Base-by-base conservation (phyloP, 257 asterid genomes). In the Linderniella brevidens region DNA sequence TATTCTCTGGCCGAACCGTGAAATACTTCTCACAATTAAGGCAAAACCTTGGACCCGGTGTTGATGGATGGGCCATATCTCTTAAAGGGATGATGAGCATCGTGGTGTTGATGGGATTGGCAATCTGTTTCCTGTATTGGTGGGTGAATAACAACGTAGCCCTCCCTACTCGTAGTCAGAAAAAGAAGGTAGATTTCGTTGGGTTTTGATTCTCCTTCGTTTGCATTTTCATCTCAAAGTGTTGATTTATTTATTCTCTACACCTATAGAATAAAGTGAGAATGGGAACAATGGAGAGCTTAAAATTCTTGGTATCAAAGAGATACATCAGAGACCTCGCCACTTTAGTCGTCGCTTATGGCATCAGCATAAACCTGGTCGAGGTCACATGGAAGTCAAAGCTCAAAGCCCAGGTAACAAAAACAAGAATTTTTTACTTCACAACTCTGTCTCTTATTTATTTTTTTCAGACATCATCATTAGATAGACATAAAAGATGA, bases 381-480 rank as follows among this genome's bases (percentile, higher is more conserved):
- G 99, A 90, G 75, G 99, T 90, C 48, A 90, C 99, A 8, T 90
- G 99, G 99, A 90, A 90, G 59, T 90, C 99, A 1, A 90, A 90
- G 79, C 96, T 85, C 70, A 90, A 90, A 72, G 99, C 99, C 60
- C 99, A 90, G 99, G 99, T 85, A 66, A 50, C 45, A 6, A 25
- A 25, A 6, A 25, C 32, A 25, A 25, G 32, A 25, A 25, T 25
- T 25, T 25, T 25, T 25, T 25, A 25, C 15, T 7, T 49, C 52
- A 29, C 55, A 37, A 15, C 55, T 17, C 11, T 13, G 11, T 41
- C 14, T 12, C 15, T 7, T 41, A 17, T 18, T 17, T 13, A 15
- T 13, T 9, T 13, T 9, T 5, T 18, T 44, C 48, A 18, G 48
- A 3, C 1, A 14, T 37, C 44, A 14, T 40, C 1, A 11, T 1